Conservation (phyloP, 768 basidiomycete genomes). For the Leccinellum luteum region DNA sequence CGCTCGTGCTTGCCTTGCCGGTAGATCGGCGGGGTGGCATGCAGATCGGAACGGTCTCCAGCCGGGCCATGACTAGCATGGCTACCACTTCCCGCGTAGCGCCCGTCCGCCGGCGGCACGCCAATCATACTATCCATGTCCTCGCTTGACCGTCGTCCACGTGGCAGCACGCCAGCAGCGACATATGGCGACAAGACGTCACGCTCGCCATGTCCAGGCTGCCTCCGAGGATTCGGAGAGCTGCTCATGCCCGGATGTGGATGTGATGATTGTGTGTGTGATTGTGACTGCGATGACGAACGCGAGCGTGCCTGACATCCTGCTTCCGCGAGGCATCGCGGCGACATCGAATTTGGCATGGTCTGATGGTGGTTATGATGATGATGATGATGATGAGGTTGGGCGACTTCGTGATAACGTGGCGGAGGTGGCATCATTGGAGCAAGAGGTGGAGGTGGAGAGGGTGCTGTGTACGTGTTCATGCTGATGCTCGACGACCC, state of each 20-base stretch:
- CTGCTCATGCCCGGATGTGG: background rate
- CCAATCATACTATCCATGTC: conserved; percentile 6
- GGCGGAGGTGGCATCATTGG: conserved; percentile 14
- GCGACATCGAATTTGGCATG: background rate
- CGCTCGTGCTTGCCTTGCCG: conserved; percentile 3
- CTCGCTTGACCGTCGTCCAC: conserved; percentile 10
- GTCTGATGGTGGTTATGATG: background rate
- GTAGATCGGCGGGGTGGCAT: background rate
- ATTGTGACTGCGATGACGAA: background rate
- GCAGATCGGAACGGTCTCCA: conserved; percentile 7
- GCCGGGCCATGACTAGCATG: conserved; percentile 2
- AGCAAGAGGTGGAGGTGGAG: background rate
- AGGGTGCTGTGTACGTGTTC: background rate
- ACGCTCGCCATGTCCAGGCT: conserved; percentile 5
- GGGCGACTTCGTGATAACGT: conserved; percentile 20
- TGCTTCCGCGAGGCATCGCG: conserved; percentile 23
- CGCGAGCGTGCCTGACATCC: conserved; percentile 23
- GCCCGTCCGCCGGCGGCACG: conserved; percentile 2
- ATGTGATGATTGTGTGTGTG: background rate
- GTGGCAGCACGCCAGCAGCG: background rate
- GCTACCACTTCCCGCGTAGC: background rate
- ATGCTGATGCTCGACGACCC: conserved; percentile 7
- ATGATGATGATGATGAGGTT: background rate
- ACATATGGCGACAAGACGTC: conserved; percentile 7
- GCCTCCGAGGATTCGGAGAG: conserved; percentile 13